Evolutionary conservation across 2,329 filamentous ascomycete species (phyloP).

Genomic region (Parastagonospora avenae): DNA sequence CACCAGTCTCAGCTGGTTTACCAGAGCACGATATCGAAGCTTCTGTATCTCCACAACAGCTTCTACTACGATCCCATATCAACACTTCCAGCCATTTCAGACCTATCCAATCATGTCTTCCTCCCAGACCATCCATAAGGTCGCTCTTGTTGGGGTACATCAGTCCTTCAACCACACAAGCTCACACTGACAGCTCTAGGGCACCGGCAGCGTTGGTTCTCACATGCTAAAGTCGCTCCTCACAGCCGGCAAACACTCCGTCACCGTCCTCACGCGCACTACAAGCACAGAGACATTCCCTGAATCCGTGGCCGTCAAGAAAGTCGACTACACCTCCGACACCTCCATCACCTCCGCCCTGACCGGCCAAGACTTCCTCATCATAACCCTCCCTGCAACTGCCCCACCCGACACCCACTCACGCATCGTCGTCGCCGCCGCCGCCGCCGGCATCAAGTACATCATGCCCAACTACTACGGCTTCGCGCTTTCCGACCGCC

Average conservation of each 20-base stretch:
- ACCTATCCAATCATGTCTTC: too few relatives aligned
- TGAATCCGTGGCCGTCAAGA: slow-evolving; percentile 44
- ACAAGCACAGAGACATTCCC: slow-evolving; percentile 51
- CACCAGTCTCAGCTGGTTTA: too few relatives aligned
- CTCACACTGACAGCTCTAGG: slow-evolving; percentile 28
- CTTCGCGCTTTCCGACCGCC: slow-evolving; percentile 23
- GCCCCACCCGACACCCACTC: slow-evolving; percentile 34
- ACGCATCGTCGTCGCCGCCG: slow-evolving; percentile 43
- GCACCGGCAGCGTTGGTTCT: slow-evolving; percentile 45
- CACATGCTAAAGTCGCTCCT: slow-evolving; percentile 47
- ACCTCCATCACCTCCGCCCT: slow-evolving; percentile 41
- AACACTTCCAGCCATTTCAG: too few relatives aligned
- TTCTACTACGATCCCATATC: too few relatives aligned
- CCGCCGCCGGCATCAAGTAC: slow-evolving; percentile 45
- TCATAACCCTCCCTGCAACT: slow-evolving; percentile 46
- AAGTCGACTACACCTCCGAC: slow-evolving; percentile 38
- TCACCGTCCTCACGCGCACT: slow-evolving; percentile 50
- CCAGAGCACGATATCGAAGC: too few relatives aligned
- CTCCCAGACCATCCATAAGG: too few relatives aligned
- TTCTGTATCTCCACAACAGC: too few relatives aligned
- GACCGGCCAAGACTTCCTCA: slow-evolving; percentile 44
- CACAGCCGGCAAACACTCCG: slow-evolving; percentile 13
- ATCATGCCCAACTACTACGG: slow-evolving; percentile 50
- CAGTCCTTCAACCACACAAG: too few relatives aligned
- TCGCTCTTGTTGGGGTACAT: too few relatives aligned